A percentile compares a stretch with the other conserved stretches of the same genome.
Evolutionary conservation across 768 basidiomycete genomes (phyloP).

Genomic region (Exidia glandulosa): DNA sequence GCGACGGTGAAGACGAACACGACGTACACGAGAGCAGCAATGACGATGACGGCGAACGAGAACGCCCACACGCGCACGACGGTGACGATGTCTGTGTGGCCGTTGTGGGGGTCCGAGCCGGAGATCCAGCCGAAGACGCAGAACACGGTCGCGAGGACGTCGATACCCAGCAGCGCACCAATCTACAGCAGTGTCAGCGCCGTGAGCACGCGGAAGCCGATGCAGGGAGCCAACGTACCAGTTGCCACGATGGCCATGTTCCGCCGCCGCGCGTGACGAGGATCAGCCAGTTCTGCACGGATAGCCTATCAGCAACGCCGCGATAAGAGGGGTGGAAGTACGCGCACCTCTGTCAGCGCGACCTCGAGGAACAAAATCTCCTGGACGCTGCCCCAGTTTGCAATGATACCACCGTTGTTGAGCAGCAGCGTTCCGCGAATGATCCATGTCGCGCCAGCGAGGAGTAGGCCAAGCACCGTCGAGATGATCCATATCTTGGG

Average conservation of each 20-base stretch:
- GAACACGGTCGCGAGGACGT: conserved; percentile 31
- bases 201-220: conserved; percentile 16
- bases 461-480: conserved; percentile 28
- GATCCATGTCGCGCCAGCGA: conserved; percentile 36
- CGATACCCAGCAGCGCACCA: conserved; percentile 28
- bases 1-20: background rate
- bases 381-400: conserved; percentile 35
- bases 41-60: conserved; percentile 29
- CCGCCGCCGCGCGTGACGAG: conserved; percentile 24
- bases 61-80: conserved; percentile 30
- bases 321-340: conserved; percentile 16
- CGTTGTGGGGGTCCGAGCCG: conserved; percentile 22
- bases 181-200: conserved; percentile 12
- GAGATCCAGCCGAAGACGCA: conserved; percentile 31
- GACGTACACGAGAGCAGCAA: conserved; percentile 21
- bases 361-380: conserved; percentile 38
- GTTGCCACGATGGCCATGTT: conserved; percentile 30
- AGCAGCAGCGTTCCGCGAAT: conserved; percentile 32
- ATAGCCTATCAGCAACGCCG: background rate
- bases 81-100: conserved; percentile 29
- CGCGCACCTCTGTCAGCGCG: conserved; percentile 36
- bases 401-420: conserved; percentile 28
- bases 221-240: conserved; percentile 15
- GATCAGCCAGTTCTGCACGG: conserved; percentile 2
- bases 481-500: conserved; percentile 39